A percentile compares a stretch with the other conserved stretches of the same genome.
phyloP scores from a whole-genome alignment of 2,329 filamentous ascomycete genomes.

The Aspergillus novofumigatus region DNA sequence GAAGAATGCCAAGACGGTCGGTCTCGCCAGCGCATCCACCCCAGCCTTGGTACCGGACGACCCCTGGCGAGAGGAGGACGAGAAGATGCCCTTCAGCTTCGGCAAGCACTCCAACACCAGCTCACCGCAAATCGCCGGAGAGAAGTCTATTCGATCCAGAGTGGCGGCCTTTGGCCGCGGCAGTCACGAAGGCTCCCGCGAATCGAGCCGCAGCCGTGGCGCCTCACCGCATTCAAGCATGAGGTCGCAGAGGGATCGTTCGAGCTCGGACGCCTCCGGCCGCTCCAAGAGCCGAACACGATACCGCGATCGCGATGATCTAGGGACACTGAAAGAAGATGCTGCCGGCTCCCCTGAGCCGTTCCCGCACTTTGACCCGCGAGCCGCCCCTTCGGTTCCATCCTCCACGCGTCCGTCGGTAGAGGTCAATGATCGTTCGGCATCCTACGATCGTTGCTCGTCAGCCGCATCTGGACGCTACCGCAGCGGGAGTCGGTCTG shows the following conservation, averaged over 20 bases:
- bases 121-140: slow-evolving; percentile 32
- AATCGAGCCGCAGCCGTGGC: slow-evolving; percentile 33
- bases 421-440: slow-evolving; percentile 25
- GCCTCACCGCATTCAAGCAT: slow-evolving; percentile 37
- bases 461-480: slow-evolving; percentile 39
- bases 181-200: slow-evolving; percentile 33
- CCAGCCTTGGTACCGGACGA: slow-evolving; percentile 34
- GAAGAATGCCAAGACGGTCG: slow-evolving; percentile 41
- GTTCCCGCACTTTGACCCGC: slow-evolving; percentile 22
- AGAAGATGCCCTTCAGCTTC: slow-evolving; percentile 25
- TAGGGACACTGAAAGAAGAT: slow-evolving; percentile 49
- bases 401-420: slow-evolving; percentile 36
- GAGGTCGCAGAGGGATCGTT: slow-evolving; percentile 47
- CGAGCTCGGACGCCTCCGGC: slow-evolving; percentile 51
- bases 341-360: slow-evolving; percentile 29
- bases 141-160: slow-evolving; percentile 25
- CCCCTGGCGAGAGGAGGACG: slow-evolving; percentile 36
- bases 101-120: slow-evolving; percentile 36
- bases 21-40: slow-evolving; percentile 36
- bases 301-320: slow-evolving; percentile 52
- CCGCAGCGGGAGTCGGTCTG: slow-evolving; percentile 37
- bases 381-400: slow-evolving; percentile 24
- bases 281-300: slow-evolving; percentile 53
- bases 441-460: slow-evolving; percentile 31
- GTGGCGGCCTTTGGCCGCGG: slow-evolving; percentile 24